Evolutionary conservation across 1,284 basidiomycete genomes (phyloP), one percentile per base, ranked within the genome.

Genomic region (Tausonia pullulans): DNA sequence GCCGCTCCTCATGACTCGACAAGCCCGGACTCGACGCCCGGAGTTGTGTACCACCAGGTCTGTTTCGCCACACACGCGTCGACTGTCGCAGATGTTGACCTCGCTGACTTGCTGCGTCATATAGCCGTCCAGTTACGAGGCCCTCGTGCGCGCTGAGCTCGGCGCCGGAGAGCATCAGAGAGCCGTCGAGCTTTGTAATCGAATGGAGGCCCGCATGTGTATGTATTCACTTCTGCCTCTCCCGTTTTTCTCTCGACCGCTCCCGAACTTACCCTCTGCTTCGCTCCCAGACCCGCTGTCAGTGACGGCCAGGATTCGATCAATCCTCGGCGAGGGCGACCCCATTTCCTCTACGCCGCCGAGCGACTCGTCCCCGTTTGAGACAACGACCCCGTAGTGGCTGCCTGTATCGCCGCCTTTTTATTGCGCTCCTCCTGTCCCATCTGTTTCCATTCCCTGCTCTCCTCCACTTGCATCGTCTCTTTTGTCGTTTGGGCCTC

Each of bases 101-200:
- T 14, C 5, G 8, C 2, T 2, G 62, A 62, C 60, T 63, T 53
- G 43, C 45, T 4, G 61, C 58, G 57, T 52, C 67, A 51, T 68
- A 2, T 70, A 89, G 85, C 87, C 88, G 14, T 90, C 88, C 53
- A 90, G 90, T 0, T 93, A 89, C 86, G 92, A 96, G 74, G 84
- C 84, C 5, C 98, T 98, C 92, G 87, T 99, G 69, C 84, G 90
- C 27, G 90, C 90, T 3, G 96, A 99, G 75, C 79, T 98, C 8
- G 83, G 83, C 14, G 83, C 81, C 60, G 90, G 91, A 8, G 82
- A 91, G 69, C 82, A 83, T 14, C 83, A 85, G 52, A 79, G 80
- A 11, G 94, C 92, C 0, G 68, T 82, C n/a, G 81, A 79, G 2
- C 78, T 98, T 0, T 79, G 96, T 16, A 81, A 84, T 61, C 81